Evolutionary conservation across 352 stramenopile genomes (phyloP), one percentile per base, ranked within the genome.

Genomic region (Phytopythium chamaehyphon): DNA sequence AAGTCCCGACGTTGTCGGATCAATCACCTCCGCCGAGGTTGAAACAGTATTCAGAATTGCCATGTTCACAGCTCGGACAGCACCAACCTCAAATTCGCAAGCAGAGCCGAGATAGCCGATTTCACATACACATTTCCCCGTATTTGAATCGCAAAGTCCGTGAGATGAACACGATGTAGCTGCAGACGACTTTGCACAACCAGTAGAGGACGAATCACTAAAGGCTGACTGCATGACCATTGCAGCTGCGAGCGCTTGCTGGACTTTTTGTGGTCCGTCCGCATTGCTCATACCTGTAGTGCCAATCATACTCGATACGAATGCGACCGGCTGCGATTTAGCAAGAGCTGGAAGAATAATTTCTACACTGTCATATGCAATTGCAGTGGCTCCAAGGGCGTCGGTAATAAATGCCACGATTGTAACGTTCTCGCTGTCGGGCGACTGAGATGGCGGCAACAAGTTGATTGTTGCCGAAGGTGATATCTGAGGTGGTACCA

Each of bases 381-480:
- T 49, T 8, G 71, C 53, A 11, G 69, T 43, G 0, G 66, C 59
- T 1, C 76, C 78, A 38, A 87, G 44, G 0, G 39, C 45, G 23
- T 89, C 78, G 0, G 51, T 74, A 18, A 86, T 77, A 37, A 89
- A 80, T 6, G 78, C 75, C 14, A 89, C 45, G 12, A 87, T 43
- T 0, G 73, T 85, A 33, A 86, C 52, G 21, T 61, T 63, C 24
- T 71, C 62, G 6, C 54, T 76, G 21, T 65, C 62, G 0, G 47
- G 36, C 23, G 65, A 28, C 0, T 47, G 55, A 8, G 57, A 24
- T 1, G 78, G 64, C 2, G 75, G 75, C 6, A 89, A 51, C 69
- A 89, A 77, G 12, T 52, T 75, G 18, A 59, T 63, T 0, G 40
- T 43, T 1, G 58, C 71, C 8, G 53, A 57, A 2, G 78, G 73